phyloP scores from a whole-genome alignment of 371 early-diverging fungal species.

The Mortierella sp. region DNA sequence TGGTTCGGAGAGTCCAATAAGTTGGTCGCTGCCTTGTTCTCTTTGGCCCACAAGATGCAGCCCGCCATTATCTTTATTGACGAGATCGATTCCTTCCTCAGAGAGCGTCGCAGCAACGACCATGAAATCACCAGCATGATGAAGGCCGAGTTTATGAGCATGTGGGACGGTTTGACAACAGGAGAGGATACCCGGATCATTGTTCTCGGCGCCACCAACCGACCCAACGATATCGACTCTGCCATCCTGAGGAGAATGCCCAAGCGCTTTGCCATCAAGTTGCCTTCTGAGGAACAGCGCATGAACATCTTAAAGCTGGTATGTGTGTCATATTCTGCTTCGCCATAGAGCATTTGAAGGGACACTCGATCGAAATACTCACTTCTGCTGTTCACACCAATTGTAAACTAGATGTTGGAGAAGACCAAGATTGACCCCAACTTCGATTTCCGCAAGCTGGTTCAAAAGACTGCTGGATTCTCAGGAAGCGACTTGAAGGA shows the following conservation, averaged over 20 bases:
- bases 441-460: constrained; percentile 86
- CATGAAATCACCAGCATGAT: constrained; percentile 97
- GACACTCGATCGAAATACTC: not conserved
- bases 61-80: constrained; percentile 98
- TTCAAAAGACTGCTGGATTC: constrained; percentile 84
- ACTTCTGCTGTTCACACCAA: not conserved
- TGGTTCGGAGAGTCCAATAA: constrained; percentile 98
- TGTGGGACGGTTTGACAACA: constrained; percentile 97
- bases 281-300: constrained; percentile 94
- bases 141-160: constrained; percentile 99
- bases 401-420: constrained; percentile 75
- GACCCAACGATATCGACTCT: constrained; percentile 96
- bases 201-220: constrained; percentile 95
- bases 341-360: not conserved
- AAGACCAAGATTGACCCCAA: constrained; percentile 74
- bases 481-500: constrained; percentile 97
- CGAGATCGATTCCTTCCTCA: constrained; percentile 96
- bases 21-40: constrained; percentile 92
- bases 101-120: constrained; percentile 92
- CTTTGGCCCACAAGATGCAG: constrained; percentile 93
- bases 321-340: constrained; percentile 21
- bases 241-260: constrained; percentile 98
- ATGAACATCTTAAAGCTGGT: constrained; percentile 89
- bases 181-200: constrained; percentile 84
- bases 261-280: constrained; percentile 89